Conservation (phyloP, 192 early-diverging fungal species). For the Coemansia sp. region DNA sequence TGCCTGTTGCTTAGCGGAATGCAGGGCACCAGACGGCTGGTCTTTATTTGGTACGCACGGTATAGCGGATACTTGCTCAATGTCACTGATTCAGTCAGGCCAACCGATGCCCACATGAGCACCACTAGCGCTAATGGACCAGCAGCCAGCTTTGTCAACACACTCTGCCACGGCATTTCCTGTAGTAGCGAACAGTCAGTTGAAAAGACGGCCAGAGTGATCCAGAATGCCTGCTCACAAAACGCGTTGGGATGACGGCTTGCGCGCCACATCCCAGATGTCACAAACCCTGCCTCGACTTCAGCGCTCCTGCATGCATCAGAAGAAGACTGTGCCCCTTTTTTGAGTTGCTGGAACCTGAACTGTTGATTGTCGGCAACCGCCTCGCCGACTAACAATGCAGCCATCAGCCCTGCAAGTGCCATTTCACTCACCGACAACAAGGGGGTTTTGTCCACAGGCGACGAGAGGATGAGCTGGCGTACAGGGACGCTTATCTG, state of each 20-base stretch:
- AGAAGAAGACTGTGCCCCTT: slow-evolving; percentile 18
- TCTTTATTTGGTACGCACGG: slow-evolving; percentile 58
- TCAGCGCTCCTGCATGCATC: slow-evolving; percentile 28
- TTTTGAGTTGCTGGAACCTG: slow-evolving; percentile 59
- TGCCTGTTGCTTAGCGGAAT: slow-evolving; percentile 11
- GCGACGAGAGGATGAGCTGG: neutral
- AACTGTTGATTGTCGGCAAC: slow-evolving; percentile 83
- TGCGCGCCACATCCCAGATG: slow-evolving; percentile 66
- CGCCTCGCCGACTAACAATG: slow-evolving; percentile 57
- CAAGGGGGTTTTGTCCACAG: neutral
- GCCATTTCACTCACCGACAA: slow-evolving; percentile 51
- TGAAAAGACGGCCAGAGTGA: slow-evolving; percentile 11
- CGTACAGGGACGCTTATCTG: slow-evolving; percentile 15
- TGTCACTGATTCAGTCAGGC: slow-evolving; percentile 62
- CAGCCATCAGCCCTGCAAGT: slow-evolving; percentile 43
- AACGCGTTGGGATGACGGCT: slow-evolving; percentile 84
- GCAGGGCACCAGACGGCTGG: slow-evolving; percentile 59
- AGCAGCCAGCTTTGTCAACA: slow-evolving; percentile 50
- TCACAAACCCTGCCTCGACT: slow-evolving; percentile 63
- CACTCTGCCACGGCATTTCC: neutral
- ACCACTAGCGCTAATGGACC: slow-evolving; percentile 59
- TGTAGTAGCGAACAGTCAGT: too few relatives aligned
- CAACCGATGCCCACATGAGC: slow-evolving; percentile 66
- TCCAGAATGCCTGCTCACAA: slow-evolving; percentile 71
- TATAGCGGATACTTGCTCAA: slow-evolving; percentile 74